Percentiles rank a stretch among this genome's conserved stretches.
phyloP scores from a whole-genome alignment of 225 moss, liverwort and hornwort species.

The Polytrichum commune region DNA sequence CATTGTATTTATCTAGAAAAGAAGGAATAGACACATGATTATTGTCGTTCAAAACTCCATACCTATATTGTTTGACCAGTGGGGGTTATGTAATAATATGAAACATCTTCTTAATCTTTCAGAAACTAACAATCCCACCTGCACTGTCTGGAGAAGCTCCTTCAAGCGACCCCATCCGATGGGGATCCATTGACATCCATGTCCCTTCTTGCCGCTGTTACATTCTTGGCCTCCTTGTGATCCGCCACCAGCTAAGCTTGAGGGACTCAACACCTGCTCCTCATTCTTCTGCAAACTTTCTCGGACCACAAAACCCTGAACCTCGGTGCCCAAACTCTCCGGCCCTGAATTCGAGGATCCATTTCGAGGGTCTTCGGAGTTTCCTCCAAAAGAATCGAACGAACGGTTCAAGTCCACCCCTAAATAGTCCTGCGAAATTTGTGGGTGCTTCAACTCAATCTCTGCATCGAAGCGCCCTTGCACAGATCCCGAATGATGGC shows the following conservation, averaged over 20 bases:
- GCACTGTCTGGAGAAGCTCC: conserved; percentile 59
- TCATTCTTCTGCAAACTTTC: conserved; percentile 25
- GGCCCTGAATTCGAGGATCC: neutral
- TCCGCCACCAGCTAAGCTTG: neutral
- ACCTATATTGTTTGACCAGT: too few relatives aligned
- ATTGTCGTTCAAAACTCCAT: too few relatives aligned
- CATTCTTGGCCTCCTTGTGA: conserved; percentile 2
- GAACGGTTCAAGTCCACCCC: conserved; percentile 18
- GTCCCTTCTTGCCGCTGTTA: conserved; percentile 21
- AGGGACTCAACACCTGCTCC: neutral
- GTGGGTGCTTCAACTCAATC: conserved; percentile 37
- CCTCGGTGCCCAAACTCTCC: conserved; percentile 12
- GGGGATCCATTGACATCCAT: conserved; percentile 66
- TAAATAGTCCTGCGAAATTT: neutral
- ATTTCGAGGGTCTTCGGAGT: conserved; percentile 9
- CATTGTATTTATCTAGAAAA: too few relatives aligned
- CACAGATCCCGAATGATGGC: conserved; percentile 50
- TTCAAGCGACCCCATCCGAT: conserved; percentile 78
- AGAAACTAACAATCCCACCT: conserved; percentile 27
- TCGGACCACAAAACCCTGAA: conserved; percentile 24
- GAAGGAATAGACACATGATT: too few relatives aligned
- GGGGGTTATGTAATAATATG: too few relatives aligned
- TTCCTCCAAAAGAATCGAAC: conserved; percentile 7
- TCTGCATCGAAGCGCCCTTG: conserved; percentile 77
- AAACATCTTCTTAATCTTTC: too few relatives aligned